Evolutionary conservation across 257 asterid genomes (phyloP).

Genomic region (Paulownia fortunei): DNA sequence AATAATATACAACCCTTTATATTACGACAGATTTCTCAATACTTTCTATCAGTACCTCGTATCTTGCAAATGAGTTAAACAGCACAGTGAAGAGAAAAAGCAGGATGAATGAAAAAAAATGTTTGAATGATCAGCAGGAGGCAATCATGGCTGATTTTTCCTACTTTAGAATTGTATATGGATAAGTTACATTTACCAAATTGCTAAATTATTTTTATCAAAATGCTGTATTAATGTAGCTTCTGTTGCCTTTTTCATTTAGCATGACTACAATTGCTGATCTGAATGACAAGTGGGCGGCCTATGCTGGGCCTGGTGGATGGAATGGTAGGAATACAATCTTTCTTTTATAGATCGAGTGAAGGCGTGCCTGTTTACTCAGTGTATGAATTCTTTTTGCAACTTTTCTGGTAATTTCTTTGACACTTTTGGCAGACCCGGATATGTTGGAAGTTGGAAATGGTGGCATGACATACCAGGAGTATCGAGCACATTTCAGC

Average conservation of each 20-base stretch:
- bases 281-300: conserved; percentile 93
- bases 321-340: conserved; percentile 79
- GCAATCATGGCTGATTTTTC: no score
- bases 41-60: no score
- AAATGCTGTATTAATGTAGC: conserved; percentile 29
- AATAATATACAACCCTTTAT: no score
- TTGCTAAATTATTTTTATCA: no score
- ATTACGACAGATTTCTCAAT: no score
- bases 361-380: neutral
- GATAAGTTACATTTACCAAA: conserved; percentile 3
- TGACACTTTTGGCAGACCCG: conserved; percentile 87
- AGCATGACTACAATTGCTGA: conserved; percentile 97
- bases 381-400: neutral
- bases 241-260: conserved; percentile 34
- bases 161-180: no score
- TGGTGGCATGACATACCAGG: conserved; percentile 89
- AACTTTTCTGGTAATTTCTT: neutral
- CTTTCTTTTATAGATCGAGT: conserved; percentile 16
- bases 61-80: no score
- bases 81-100: no score
- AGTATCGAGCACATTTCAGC: conserved; percentile 94
- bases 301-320: conserved; percentile 99
- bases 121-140: no score
- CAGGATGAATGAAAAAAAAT: no score
- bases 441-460: conserved; percentile 99